phyloP scores from a whole-genome alignment of 768 basidiomycete genomes.

The Lactarius hengduanensis region DNA sequence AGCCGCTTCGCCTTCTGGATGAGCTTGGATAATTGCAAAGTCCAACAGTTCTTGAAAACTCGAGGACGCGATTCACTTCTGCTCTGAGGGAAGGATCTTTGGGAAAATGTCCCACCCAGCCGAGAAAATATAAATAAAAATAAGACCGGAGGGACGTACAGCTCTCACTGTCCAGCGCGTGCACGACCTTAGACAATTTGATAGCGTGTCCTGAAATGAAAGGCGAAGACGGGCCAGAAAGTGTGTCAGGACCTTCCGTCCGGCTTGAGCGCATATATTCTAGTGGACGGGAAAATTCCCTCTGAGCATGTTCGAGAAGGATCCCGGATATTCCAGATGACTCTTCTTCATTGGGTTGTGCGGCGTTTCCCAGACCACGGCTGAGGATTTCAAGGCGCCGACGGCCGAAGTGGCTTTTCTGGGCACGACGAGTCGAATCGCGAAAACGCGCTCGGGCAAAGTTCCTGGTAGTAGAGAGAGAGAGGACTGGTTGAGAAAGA shows the following conservation, averaged over 20 bases:
- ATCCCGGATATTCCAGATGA: slow-evolving; percentile 6
- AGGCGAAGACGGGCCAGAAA: background rate
- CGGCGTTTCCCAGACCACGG: slow-evolving; percentile 14
- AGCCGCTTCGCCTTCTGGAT: background rate
- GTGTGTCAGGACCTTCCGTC: background rate
- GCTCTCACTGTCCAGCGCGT: background rate
- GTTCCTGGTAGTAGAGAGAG: slow-evolving; percentile 17
- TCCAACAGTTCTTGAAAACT: slow-evolving; percentile 22
- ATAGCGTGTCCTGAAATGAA: background rate
- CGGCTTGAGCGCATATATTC: background rate
- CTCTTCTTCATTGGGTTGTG: background rate
- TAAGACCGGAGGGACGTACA: slow-evolving; percentile 5
- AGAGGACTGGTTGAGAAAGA: background rate
- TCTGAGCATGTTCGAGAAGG: slow-evolving; percentile 22
- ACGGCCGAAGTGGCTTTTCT: slow-evolving; percentile 29
- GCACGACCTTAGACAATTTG: background rate
- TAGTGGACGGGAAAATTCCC: slow-evolving; percentile 3
- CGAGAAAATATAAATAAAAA: background rate
- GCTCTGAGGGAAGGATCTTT: slow-evolving; percentile 16
- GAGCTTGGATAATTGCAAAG: slow-evolving; percentile 20
- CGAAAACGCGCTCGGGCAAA: slow-evolving; percentile 26
- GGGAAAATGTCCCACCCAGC: slow-evolving; percentile 2
- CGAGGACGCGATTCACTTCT: slow-evolving; percentile 20
- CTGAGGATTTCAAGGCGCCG: slow-evolving; percentile 25
- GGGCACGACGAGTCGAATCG: slow-evolving; percentile 23